phyloP scores from a whole-genome alignment of 2,329 filamentous ascomycete species.

The Chaetomium sp. region DNA sequence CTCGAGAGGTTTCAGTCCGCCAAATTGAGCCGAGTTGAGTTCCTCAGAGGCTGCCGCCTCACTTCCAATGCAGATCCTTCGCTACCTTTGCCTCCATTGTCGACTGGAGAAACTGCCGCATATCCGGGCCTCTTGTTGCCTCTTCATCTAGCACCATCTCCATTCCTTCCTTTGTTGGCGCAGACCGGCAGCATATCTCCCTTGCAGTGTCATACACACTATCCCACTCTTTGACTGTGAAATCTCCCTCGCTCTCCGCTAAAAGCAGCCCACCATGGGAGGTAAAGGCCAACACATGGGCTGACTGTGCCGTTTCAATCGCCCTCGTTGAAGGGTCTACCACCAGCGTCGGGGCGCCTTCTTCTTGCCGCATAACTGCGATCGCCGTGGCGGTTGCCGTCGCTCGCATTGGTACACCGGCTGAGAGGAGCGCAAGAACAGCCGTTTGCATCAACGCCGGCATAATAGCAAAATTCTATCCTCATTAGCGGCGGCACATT shows the following conservation, averaged over 20 bases:
- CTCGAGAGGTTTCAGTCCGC: background rate
- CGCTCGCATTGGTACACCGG: slow-evolving; percentile 70
- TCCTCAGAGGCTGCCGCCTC: slow-evolving; percentile 20
- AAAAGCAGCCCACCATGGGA: slow-evolving; percentile 66
- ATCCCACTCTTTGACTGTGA: slow-evolving; percentile 71
- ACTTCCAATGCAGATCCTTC: slow-evolving; percentile 53
- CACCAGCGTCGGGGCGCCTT: slow-evolving; percentile 38
- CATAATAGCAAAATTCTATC: slow-evolving; percentile 69
- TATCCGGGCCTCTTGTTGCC: slow-evolving; percentile 38
- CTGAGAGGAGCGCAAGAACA: slow-evolving; percentile 71
- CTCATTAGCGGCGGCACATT: background rate
- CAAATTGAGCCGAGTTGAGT: background rate
- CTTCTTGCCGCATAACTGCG: slow-evolving; percentile 44
- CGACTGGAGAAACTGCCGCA: slow-evolving; percentile 57
- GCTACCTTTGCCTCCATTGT: slow-evolving; percentile 50
- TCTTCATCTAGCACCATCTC: slow-evolving; percentile 43
- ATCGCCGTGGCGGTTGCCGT: slow-evolving; percentile 62
- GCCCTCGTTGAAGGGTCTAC: slow-evolving; percentile 58
- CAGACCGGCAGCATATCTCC: slow-evolving; percentile 53
- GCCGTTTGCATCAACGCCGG: slow-evolving; percentile 77
- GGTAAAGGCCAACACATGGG: slow-evolving; percentile 82
- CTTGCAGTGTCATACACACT: slow-evolving; percentile 59
- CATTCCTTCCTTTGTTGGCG: slow-evolving; percentile 31
- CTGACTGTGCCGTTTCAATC: slow-evolving; percentile 56
- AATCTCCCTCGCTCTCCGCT: slow-evolving; percentile 74